Percentiles rank a stretch among this genome's conserved stretches.
Conservation (phyloP, 495 filamentous ascomycete genomes). For the Lentithecium fluviatile region DNA sequence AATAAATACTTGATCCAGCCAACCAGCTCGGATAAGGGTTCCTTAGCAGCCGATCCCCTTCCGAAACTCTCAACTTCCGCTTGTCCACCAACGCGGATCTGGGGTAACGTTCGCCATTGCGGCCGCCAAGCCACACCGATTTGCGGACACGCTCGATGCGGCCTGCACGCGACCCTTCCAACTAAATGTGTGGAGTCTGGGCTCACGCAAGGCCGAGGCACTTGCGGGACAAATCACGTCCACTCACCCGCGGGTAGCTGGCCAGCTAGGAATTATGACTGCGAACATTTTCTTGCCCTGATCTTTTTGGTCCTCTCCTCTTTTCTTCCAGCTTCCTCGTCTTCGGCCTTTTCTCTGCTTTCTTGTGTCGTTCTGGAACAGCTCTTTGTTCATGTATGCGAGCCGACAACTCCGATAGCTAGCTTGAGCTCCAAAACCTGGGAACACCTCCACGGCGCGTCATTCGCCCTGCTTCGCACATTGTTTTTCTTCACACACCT, state of each 20-base stretch:
- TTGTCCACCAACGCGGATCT: slow-evolving; percentile 27
- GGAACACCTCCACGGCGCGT: neutral
- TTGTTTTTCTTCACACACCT: neutral
- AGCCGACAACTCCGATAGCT: slow-evolving; percentile 5
- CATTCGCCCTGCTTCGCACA: slow-evolving; percentile 1
- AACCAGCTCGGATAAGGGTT: slow-evolving; percentile 17
- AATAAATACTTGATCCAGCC: neutral
- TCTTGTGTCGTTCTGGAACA: neutral
- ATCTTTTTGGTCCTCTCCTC: neutral
- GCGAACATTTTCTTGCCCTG: neutral
- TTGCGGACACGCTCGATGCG: slow-evolving; percentile 4
- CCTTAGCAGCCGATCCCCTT: slow-evolving; percentile 30
- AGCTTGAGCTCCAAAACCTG: slow-evolving; percentile 9
- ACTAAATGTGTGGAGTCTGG: slow-evolving; percentile 9
- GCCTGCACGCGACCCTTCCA: slow-evolving; percentile 17
- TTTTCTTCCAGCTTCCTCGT: neutral
- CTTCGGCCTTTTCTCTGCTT: neutral
- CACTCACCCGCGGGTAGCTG: slow-evolving; percentile 25
- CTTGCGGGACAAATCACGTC: slow-evolving; percentile 9
- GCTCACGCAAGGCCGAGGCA: slow-evolving; percentile 32
- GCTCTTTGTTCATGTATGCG: slow-evolving; percentile 10
- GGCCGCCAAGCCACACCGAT: slow-evolving; percentile 9
- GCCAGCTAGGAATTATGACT: slow-evolving; percentile 17
- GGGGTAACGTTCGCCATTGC: slow-evolving; percentile 19
- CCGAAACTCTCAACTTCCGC: slow-evolving; percentile 25